Evolutionary conservation across 768 basidiomycete species (phyloP).

Genomic region (Lyophyllum shimeji): DNA sequence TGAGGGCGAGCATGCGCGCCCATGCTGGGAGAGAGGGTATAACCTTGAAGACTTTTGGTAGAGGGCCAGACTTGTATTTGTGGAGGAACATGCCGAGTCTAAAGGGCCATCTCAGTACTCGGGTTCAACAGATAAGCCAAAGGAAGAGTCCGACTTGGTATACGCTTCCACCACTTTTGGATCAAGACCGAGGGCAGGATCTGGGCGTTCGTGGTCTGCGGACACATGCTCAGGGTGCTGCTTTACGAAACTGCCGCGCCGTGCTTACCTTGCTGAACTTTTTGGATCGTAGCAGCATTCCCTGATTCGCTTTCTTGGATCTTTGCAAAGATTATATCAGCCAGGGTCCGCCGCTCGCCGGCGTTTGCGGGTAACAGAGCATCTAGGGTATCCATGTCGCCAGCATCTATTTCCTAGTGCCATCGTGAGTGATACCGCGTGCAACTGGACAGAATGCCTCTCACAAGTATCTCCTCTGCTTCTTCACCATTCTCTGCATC

Average conservation of each 20-base stretch:
- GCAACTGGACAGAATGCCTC: slow-evolving; percentile 20
- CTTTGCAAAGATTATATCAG: slow-evolving; percentile 96
- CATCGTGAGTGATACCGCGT: slow-evolving; percentile 12
- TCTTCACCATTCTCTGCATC: slow-evolving; percentile 47
- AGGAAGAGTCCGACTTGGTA: slow-evolving; percentile 64
- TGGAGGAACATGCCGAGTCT: slow-evolving; percentile 86
- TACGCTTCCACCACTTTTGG: slow-evolving; percentile 93
- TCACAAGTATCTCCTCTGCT: slow-evolving; percentile 62
- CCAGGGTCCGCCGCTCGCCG: slow-evolving; percentile 80
- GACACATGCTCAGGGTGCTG: neutral
- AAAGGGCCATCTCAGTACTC: slow-evolving; percentile 8
- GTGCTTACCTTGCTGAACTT: slow-evolving; percentile 54
- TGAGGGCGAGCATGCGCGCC: slow-evolving; percentile 94
- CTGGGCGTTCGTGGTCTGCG: slow-evolving; percentile 53
- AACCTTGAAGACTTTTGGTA: slow-evolving; percentile 98
- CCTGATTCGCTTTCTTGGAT: slow-evolving; percentile 65
- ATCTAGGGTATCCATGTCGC: slow-evolving; percentile 85
- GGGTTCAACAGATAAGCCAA: neutral
- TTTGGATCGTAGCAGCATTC: slow-evolving; percentile 55
- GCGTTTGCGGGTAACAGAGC: slow-evolving; percentile 73
- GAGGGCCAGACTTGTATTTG: slow-evolving; percentile 89
- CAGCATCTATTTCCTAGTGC: slow-evolving; percentile 82
- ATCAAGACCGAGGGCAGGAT: slow-evolving; percentile 87
- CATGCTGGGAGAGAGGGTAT: slow-evolving; percentile 94
- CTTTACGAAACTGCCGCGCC: neutral